Base-by-base conservation (phyloP, 1,284 basidiomycete genomes). In the Rhodotorula glutinis region DNA sequence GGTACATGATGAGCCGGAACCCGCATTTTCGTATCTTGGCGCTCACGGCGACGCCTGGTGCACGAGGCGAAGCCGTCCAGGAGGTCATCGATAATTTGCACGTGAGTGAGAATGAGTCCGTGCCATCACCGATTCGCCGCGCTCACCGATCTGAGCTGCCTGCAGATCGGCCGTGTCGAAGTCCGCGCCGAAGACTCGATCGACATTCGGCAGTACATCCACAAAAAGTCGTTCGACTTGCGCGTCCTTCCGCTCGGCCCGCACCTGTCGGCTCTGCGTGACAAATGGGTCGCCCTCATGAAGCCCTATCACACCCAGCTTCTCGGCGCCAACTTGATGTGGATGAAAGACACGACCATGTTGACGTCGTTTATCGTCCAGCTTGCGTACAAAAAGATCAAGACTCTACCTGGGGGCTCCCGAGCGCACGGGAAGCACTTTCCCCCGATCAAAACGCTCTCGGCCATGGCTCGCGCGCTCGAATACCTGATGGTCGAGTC, bases 21-120 rank as follows among this genome's bases (percentile, higher is more conserved):
- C 92, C 92, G 0, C 86, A 93, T 79, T 96, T 97, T 76, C 88
- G 96, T 21, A 83, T 98, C 2, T 83, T 98, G 11, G 96, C 94
- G 1, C 83, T 99, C 25, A 97, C 92, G 1, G 96, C 96, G 0
- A 99, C 96, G 4, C 96, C 96, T 2, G 95, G 95, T 33, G 83
- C 87, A 73, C 90, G 85, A 54, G 86, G 89, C 0, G 90, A 93
- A 54, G 87, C 87, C 40, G 90, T 98, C 0, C 96, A 99, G 79
- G 82, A 82, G 25, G 88, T 98, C n/a, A 86, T 98, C 21, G 92
- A 98, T 76, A 87, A 88, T 17, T 81, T 98, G n/a, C 96, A 98
- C 77, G 80, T 81, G 62, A 73, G 78, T 68, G 3, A 4, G 33
- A 38, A 11, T 11, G 33, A 38, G 7, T 38, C 33, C 33, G 33